Conservation (phyloP, 345 rosid species). For the Eucalyptus erythrocorys region DNA sequence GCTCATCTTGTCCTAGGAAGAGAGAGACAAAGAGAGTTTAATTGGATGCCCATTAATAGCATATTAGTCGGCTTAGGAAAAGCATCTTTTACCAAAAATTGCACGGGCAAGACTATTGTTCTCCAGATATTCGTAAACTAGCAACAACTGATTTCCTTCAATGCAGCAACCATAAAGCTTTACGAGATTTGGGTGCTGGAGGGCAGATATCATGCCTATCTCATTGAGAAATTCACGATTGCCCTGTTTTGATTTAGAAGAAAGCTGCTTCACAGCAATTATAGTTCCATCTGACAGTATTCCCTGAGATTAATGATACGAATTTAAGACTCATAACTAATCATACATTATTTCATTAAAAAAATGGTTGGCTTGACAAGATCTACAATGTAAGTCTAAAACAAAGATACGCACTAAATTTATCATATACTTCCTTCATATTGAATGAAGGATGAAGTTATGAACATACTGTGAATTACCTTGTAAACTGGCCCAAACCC, state of each 20-base stretch:
- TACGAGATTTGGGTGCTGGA: slow-evolving; percentile 62
- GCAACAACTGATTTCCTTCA: slow-evolving; percentile 52
- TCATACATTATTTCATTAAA: neutral
- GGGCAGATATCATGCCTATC: slow-evolving; percentile 62
- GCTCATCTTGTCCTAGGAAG: slow-evolving; percentile 26
- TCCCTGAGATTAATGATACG: slow-evolving; percentile 13
- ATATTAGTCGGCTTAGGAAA: neutral
- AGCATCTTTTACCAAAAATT: slow-evolving; percentile 26
- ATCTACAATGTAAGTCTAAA: neutral
- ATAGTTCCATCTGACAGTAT: slow-evolving; percentile 32
- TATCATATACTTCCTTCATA: neutral
- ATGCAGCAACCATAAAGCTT: slow-evolving; percentile 51
- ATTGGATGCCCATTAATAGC: neutral
- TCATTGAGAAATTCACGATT: slow-evolving; percentile 56
- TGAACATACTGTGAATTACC: slow-evolving; percentile 14
- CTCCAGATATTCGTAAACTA: slow-evolving; percentile 54
- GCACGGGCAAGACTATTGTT: slow-evolving; percentile 54
- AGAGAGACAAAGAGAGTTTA: neutral
- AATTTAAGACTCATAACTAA: neutral
- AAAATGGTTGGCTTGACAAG: neutral
- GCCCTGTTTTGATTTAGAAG: slow-evolving; percentile 68
- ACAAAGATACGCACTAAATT: neutral
- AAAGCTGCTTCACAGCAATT: slow-evolving; percentile 64
- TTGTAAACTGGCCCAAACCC: slow-evolving; percentile 86
- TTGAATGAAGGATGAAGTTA: neutral